These are phyloP conservation scores for Populus simonii DNA, from an alignment of 345 rosid genomes.

Conservation along the genomic window DNA sequence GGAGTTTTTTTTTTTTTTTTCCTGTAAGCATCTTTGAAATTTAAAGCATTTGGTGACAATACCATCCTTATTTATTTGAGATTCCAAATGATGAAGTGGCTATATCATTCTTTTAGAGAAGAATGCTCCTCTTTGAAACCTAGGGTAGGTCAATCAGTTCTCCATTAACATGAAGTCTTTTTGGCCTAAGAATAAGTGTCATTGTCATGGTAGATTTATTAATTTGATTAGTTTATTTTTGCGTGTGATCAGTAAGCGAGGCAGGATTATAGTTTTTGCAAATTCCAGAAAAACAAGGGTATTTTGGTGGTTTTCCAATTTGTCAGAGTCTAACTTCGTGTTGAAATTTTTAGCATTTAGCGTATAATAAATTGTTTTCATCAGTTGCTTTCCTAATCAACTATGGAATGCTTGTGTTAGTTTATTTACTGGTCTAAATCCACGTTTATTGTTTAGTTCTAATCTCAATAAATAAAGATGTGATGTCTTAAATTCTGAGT, in stretches of 20 bases:
- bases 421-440: no score
- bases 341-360: background rate
- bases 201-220: background rate
- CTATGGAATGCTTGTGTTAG: no score
- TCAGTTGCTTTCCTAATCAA: no score
- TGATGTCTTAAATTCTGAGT: no score
- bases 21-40: background rate
- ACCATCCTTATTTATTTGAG: background rate
- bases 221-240: no score
- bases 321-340: background rate
- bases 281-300: background rate
- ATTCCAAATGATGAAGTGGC: background rate
- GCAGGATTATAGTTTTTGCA: background rate
- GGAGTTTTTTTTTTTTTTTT: background rate
- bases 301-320: background rate
- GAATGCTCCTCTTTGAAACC: background rate
- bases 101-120: background rate
- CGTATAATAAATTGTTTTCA: no score
- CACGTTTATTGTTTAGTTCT: no score
- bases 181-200: background rate
- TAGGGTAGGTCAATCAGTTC: background rate
- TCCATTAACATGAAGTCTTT: background rate
- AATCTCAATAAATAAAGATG: no score
- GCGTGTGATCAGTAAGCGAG: background rate
- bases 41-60: background rate